Conservation (phyloP, 768 basidiomycete species). For the Termitomyces sp. region DNA sequence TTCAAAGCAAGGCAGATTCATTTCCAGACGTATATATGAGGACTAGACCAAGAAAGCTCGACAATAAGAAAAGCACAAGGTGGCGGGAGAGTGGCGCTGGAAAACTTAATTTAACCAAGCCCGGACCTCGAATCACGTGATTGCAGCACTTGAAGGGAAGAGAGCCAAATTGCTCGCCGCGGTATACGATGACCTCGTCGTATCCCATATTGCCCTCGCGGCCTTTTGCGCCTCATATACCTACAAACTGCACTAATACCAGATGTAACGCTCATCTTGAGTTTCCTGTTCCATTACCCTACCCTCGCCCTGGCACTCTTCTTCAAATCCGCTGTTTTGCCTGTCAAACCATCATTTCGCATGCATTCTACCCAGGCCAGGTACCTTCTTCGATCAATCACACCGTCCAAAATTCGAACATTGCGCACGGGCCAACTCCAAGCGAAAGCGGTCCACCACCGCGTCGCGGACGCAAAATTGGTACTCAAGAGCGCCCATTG, state of each 20-base stretch:
- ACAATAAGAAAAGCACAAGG: neutral
- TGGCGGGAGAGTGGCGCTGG: neutral
- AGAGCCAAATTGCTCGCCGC: neutral
- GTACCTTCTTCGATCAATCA: constrained; percentile 30
- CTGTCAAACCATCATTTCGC: constrained; percentile 57
- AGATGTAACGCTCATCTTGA: constrained; percentile 56
- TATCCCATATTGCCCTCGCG: constrained; percentile 60
- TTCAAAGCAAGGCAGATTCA: too few relatives aligned
- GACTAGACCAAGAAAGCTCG: neutral
- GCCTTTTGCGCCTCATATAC: constrained; percentile 62
- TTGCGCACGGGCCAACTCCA: constrained; percentile 18
- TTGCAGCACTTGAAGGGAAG: neutral
- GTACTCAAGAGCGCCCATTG: constrained; percentile 82
- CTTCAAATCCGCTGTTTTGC: constrained; percentile 69
- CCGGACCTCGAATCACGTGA: too few relatives aligned
- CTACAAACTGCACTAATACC: constrained; percentile 51
- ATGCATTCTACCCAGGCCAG: constrained; percentile 68
- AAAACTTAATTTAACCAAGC: too few relatives aligned
- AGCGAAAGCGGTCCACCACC: constrained; percentile 21
- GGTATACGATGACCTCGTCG: constrained; percentile 36
- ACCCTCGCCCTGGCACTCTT: constrained; percentile 51
- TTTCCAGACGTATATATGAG: neutral
- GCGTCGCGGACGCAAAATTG: constrained; percentile 72
- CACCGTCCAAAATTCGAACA: constrained; percentile 5
- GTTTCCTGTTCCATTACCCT: constrained; percentile 61